Evolutionary conservation across 31 red algal species (phyloP).

Genomic region (Endocladia muricata): DNA sequence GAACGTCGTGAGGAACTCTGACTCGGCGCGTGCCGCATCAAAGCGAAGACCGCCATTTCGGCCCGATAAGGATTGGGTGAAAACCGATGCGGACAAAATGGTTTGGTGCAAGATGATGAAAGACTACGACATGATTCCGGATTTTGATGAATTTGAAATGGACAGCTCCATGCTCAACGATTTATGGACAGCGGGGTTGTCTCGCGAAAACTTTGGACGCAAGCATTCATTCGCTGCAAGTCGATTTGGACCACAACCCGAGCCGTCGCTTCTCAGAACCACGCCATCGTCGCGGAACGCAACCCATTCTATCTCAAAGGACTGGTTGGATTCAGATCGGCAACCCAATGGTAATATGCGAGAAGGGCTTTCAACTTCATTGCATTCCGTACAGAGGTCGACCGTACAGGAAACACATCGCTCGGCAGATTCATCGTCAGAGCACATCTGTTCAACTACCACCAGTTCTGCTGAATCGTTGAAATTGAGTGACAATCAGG

Average conservation of each 20-base stretch:
- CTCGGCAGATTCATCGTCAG: no score
- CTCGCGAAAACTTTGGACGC: not conserved
- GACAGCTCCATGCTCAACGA: slow-evolving; percentile 2
- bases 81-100: slow-evolving; percentile 2
- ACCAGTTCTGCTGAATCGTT: no score
- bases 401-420: no score
- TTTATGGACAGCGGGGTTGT: not conserved
- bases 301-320: not conserved
- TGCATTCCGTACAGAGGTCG: no score
- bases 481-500: no score
- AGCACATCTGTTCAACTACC: no score
- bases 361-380: no score
- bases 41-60: not conserved
- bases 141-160: slow-evolving; percentile 10
- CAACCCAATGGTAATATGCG: not conserved
- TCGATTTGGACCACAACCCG: slow-evolving; percentile 3
- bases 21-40: not conserved
- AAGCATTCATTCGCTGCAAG: not conserved
- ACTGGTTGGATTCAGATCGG: not conserved
- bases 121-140: slow-evolving; percentile 13
- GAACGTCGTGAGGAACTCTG: not conserved
- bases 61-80: slow-evolving; percentile 3
- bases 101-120: slow-evolving; percentile 14
- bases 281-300: not conserved
- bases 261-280: not conserved